phyloP scores from a whole-genome alignment of 169 alveolate genomes.

The Prorocentrum cordatum region DNA sequence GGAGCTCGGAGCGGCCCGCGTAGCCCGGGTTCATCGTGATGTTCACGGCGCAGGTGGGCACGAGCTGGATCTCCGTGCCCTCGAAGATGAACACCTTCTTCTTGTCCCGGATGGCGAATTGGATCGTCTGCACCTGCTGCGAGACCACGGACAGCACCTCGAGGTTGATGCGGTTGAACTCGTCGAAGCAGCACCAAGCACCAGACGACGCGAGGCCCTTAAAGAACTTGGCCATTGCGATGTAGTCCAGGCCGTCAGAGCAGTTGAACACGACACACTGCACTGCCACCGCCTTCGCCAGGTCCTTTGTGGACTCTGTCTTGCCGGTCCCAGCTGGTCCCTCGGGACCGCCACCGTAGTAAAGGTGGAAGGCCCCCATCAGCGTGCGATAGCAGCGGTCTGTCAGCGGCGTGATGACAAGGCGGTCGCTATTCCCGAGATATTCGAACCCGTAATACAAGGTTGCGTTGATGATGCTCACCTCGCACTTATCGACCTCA shows the following conservation, averaged over 20 bases:
- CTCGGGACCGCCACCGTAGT: conserved; percentile 92
- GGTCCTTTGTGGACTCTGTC: conserved; percentile 86
- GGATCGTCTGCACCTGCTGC: conserved; percentile 71
- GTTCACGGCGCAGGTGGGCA: conserved; percentile 71
- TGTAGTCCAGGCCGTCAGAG: conserved; percentile 88
- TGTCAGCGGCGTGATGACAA: conserved; percentile 87
- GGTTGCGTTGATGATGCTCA: conserved; percentile 78
- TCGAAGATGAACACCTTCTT: conserved; percentile 62
- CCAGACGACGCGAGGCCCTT: conserved; percentile 92
- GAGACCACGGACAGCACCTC: conserved; percentile 75
- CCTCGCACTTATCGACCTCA: conserved; percentile 65
- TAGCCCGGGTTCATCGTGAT: conserved; percentile 71
- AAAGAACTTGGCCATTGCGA: conserved; percentile 90
- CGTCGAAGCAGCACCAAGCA: conserved; percentile 95
- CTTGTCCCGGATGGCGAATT: conserved; percentile 47
- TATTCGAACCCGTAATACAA: conserved; percentile 87
- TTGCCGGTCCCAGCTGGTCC: conserved; percentile 93
- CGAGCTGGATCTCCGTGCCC: conserved; percentile 51
- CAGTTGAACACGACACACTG: conserved; percentile 91
- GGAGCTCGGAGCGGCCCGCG: conserved; percentile 69
- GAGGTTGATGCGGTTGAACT: conserved; percentile 89
- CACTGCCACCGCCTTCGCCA: conserved; percentile 84
- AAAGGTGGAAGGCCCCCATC: conserved; percentile 84
- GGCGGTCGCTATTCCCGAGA: conserved; percentile 85
- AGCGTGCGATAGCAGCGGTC: conserved; percentile 81